Percentiles rank a stretch among this genome's conserved stretches.
These are phyloP conservation scores for Penicillium sp. DNA, from an alignment of 2,329 filamentous ascomycete genomes.

Conservation along the genomic window DNA sequence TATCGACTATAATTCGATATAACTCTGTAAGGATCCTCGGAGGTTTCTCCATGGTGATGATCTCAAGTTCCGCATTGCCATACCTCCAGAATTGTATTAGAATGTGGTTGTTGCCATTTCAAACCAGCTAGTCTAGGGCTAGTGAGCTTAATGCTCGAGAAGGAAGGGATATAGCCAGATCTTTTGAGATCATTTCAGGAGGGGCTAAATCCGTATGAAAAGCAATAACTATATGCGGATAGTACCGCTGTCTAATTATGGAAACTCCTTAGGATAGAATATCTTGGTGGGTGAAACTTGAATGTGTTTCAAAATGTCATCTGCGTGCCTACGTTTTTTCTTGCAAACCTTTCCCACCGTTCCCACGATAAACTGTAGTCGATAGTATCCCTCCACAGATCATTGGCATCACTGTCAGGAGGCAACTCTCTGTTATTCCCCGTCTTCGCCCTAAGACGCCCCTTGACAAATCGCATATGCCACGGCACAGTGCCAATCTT, in stretches of 20 bases:
- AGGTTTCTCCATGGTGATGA: too few relatives aligned
- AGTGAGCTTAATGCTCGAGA: neutral
- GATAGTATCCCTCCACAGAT: constrained; percentile 26
- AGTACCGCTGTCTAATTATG: too few relatives aligned
- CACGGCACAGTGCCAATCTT: constrained; percentile 16
- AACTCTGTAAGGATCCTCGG: too few relatives aligned
- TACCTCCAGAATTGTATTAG: too few relatives aligned
- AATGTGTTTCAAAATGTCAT: too few relatives aligned
- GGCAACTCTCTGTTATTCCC: constrained; percentile 20
- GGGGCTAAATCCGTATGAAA: neutral
- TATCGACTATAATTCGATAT: too few relatives aligned
- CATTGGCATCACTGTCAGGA: constrained; percentile 16
- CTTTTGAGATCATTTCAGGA: neutral
- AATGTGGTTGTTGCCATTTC: neutral
- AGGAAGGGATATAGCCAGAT: neutral
- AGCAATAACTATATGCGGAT: too few relatives aligned
- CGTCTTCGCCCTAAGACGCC: constrained; percentile 15
- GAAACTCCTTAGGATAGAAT: too few relatives aligned
- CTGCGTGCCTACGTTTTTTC: too few relatives aligned
- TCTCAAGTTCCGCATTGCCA: too few relatives aligned
- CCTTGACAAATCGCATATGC: constrained; percentile 23
- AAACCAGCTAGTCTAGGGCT: neutral
- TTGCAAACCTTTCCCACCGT: constrained; percentile 12
- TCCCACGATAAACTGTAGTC: constrained; percentile 20
- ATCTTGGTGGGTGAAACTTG: too few relatives aligned